A percentile compares a stretch with the other conserved stretches of the same genome.
Conservation (phyloP, 1,139 yeast species). For the Zhuliangozyma blackwelliae region DNA sequence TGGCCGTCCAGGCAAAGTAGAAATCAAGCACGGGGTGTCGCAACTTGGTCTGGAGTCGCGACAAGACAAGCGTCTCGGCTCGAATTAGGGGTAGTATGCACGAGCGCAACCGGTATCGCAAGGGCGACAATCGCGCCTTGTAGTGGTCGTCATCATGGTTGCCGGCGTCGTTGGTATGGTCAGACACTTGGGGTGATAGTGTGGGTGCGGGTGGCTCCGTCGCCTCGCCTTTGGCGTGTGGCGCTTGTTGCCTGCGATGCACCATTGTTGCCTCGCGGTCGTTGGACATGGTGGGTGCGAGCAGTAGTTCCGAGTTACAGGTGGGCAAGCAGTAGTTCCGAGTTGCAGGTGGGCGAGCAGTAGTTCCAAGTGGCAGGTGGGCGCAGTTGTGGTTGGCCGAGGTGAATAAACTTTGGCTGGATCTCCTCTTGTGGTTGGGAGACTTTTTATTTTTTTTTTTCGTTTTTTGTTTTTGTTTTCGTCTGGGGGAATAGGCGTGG, state of each 20-base stretch:
- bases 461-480: not conserved
- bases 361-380: too few species aligned
- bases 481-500: too few species aligned
- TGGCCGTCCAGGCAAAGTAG: constrained; percentile 87
- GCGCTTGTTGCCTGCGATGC: too few species aligned
- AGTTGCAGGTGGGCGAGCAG: too few species aligned
- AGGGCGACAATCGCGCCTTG: constrained; percentile 50
- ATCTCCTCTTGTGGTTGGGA: too few species aligned
- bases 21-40: constrained; percentile 57
- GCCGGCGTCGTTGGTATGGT: constrained; percentile 56
- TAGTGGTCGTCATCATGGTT: constrained; percentile 66
- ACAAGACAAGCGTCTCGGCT: constrained; percentile 60
- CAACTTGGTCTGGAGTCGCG: constrained; percentile 49
- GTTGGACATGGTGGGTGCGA: not conserved
- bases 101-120: constrained; percentile 57
- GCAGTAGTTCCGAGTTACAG: too few species aligned
- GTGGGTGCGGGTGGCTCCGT: too few species aligned
- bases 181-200: constrained; percentile 1
- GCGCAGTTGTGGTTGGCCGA: too few species aligned
- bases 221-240: too few species aligned
- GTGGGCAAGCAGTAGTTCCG: too few species aligned
- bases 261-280: not conserved
- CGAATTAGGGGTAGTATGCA: constrained; percentile 56
- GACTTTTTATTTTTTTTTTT: not conserved
- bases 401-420: too few species aligned